phyloP scores from a whole-genome alignment of 2,329 filamentous ascomycete species.

The Trichoderma sp. region DNA sequence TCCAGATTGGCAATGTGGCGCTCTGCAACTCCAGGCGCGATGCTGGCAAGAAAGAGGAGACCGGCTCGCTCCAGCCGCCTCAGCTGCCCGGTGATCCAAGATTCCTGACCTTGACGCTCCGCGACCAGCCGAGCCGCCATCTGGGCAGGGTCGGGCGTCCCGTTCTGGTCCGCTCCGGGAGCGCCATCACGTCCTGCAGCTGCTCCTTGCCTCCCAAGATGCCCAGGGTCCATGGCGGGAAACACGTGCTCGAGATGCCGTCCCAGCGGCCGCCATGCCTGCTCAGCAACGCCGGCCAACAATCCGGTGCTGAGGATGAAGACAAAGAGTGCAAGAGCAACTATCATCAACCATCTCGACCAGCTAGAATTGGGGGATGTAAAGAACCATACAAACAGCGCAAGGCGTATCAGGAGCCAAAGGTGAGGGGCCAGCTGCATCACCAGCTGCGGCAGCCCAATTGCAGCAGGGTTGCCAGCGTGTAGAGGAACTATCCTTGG shows the following conservation, averaged over 20 bases:
- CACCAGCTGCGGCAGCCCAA: conserved; percentile 40
- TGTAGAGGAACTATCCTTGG: conserved; percentile 38
- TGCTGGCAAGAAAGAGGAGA: conserved; percentile 65
- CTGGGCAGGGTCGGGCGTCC: conserved; percentile 50
- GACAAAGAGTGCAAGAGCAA: conserved; percentile 56
- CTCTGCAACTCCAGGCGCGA: conserved; percentile 67
- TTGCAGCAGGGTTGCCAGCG: conserved; percentile 45
- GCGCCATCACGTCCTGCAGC: conserved; percentile 35
- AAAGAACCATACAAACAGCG: conserved; percentile 66
- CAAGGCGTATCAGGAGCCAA: conserved; percentile 62
- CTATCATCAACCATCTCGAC: conserved; percentile 60
- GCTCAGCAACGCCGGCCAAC: conserved; percentile 57
- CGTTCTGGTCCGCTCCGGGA: conserved; percentile 35
- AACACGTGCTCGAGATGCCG: conserved; percentile 63
- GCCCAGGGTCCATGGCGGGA: conserved; percentile 50
- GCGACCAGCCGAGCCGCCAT: conserved; percentile 58
- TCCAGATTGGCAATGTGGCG: conserved; percentile 63
- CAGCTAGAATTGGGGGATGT: conserved; percentile 60
- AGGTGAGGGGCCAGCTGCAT: conserved; percentile 59
- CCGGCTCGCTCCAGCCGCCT: conserved; percentile 61
- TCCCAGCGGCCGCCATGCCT: conserved; percentile 59
- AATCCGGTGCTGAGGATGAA: conserved; percentile 64
- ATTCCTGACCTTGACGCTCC: conserved; percentile 38
- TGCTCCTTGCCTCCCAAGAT: conserved; percentile 27
- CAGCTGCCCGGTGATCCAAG: conserved; percentile 46